These are phyloP conservation scores for Coemansia sp. DNA, from an alignment of 192 early-diverging fungal genomes.

Conservation along the genomic window DNA sequence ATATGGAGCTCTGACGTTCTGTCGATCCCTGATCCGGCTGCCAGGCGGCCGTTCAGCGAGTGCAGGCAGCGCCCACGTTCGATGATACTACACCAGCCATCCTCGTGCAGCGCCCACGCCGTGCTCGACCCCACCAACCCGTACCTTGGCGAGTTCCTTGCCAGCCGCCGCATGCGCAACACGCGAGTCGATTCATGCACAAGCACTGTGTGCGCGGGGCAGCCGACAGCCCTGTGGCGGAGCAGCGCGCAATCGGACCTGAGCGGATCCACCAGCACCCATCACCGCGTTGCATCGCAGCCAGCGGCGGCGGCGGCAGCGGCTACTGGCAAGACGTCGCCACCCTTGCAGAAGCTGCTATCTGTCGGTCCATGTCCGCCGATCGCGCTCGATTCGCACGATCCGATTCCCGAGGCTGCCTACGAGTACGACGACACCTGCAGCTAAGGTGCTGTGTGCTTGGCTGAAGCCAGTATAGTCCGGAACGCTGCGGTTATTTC, in stretches of 20 bases:
- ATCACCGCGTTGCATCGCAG: conserved; percentile 24
- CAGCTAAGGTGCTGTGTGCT: neutral
- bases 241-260: conserved; percentile 14
- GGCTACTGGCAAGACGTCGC: conserved; percentile 8
- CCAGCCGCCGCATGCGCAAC: conserved; percentile 21
- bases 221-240: conserved; percentile 25
- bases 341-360: conserved; percentile 10
- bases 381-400: conserved; percentile 14
- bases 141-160: conserved; percentile 46
- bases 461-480: neutral
- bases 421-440: conserved; percentile 10
- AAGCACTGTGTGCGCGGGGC: conserved; percentile 13
- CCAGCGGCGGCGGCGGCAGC: conserved; percentile 6
- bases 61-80: conserved; percentile 37
- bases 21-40: conserved; percentile 34
- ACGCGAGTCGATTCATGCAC: conserved; percentile 20
- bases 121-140: conserved; percentile 47
- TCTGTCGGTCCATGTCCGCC: conserved; percentile 20
- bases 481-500: neutral
- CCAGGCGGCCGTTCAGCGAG: conserved; percentile 2
- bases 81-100: conserved; percentile 30
- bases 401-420: conserved; percentile 21
- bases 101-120: neutral
- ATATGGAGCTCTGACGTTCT: conserved; percentile 49
- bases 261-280: conserved; percentile 1